These are phyloP conservation scores for Backusella sp. DNA, from an alignment of 192 early-diverging fungal species.

Conservation along the genomic window DNA sequence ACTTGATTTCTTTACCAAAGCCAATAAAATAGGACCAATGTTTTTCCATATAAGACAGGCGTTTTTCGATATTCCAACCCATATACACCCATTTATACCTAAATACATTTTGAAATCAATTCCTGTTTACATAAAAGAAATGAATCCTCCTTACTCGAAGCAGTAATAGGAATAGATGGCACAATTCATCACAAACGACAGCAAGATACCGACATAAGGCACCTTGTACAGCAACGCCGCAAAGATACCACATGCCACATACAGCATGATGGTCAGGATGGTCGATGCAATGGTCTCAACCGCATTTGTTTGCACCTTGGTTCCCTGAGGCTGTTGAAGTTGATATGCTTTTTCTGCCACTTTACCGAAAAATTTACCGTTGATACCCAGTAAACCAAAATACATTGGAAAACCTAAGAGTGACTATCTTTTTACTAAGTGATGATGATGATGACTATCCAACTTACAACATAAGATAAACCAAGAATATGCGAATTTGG, in stretches of 20 bases:
- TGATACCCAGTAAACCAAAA: conserved; percentile 20
- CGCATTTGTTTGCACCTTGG: background rate
- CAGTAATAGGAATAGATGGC: conserved; percentile 34
- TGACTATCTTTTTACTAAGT: background rate
- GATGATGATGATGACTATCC: background rate
- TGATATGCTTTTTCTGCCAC: conserved; percentile 25
- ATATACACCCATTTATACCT: conserved; percentile 35
- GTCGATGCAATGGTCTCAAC: conserved; percentile 28
- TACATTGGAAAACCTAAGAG: conserved; percentile 30
- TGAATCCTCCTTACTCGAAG: conserved; percentile 31
- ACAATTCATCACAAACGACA: conserved; percentile 32
- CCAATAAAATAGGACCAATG: conserved; percentile 40
- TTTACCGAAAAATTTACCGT: conserved; percentile 23
- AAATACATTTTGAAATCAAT: background rate
- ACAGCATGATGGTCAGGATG: conserved; percentile 30
- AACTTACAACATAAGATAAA: conserved; percentile 29
- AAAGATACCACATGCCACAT: conserved; percentile 26
- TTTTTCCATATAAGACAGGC: conserved; percentile 26
- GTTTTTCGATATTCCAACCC: conserved; percentile 26
- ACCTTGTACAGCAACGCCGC: conserved; percentile 21
- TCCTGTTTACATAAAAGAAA: background rate
- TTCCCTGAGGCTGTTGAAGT: conserved; percentile 11
- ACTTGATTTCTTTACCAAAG: conserved; percentile 22
- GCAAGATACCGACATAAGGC: conserved; percentile 21
- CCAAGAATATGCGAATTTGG: conserved; percentile 19